Percentiles rank a stretch among this genome's conserved stretches.
phyloP scores from a whole-genome alignment of 805 yeast species.

The Metschnikowia continentalis region DNA sequence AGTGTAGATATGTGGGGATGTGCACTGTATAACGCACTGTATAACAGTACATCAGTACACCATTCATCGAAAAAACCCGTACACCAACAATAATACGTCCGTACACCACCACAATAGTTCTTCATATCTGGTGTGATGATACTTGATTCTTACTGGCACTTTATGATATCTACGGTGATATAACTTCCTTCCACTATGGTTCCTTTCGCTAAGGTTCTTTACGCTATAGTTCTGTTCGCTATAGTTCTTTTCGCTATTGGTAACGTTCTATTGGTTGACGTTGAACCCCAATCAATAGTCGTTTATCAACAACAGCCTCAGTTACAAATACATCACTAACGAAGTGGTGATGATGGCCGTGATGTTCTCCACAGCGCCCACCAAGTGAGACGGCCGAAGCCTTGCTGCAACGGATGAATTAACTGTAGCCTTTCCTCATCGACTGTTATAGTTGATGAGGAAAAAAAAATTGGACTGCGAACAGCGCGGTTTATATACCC shows the following conservation, averaged over 20 bases:
- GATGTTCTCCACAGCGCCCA: conserved; percentile 55
- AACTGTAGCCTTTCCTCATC: conserved; percentile 46
- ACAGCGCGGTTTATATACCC: conserved; percentile 5
- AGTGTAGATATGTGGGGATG: not conserved
- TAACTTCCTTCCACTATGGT: too few species aligned
- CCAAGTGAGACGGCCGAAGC: conserved; percentile 18
- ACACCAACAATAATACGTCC: not conserved
- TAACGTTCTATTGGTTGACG: too few species aligned
- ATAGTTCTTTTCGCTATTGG: too few species aligned
- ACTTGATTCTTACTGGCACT: too few species aligned
- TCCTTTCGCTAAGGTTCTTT: not conserved
- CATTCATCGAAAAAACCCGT: not conserved
- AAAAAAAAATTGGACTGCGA: conserved; percentile 10
- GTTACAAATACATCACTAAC: conserved; percentile 37
- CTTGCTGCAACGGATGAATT: conserved; percentile 37
- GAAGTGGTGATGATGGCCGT: conserved; percentile 47
- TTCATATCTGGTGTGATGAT: too few species aligned
- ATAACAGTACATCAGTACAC: too few species aligned
- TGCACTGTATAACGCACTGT: too few species aligned
- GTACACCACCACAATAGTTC: not conserved
- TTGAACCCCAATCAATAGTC: too few species aligned
- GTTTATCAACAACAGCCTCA: conserved; percentile 33
- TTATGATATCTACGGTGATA: too few species aligned
- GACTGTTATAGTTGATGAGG: conserved; percentile 57
- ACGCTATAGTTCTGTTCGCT: not conserved